A percentile compares a stretch with the other conserved stretches of the same genome.
These are phyloP conservation scores for Pyrenophora teres DNA, from an alignment of 2,329 filamentous ascomycete species.

Conservation along the genomic window DNA sequence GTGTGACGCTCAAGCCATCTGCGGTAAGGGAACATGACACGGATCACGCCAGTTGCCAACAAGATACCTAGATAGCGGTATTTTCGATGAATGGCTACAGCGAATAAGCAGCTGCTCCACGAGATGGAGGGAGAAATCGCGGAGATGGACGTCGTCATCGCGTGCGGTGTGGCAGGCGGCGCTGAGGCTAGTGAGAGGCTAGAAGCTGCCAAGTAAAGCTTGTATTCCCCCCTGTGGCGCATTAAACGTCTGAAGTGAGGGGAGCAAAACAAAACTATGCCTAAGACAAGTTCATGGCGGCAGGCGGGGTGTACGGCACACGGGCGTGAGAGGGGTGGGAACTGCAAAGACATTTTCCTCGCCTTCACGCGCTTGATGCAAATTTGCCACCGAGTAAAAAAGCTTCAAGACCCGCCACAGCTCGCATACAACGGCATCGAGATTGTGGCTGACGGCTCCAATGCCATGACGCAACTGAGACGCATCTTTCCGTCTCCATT, in stretches of 20 bases:
- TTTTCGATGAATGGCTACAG: not conserved
- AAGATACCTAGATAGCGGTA: too few species aligned
- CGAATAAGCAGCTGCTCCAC: constrained; percentile 7
- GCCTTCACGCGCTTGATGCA: not conserved
- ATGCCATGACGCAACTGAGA: constrained; percentile 20
- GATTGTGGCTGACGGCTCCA: constrained; percentile 16
- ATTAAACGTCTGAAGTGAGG: not conserved
- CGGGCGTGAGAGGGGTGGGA: not conserved
- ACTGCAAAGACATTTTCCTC: not conserved
- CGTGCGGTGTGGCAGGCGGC: constrained; percentile 10
- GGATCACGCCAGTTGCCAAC: too few species aligned
- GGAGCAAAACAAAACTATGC: not conserved
- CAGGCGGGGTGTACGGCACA: not conserved
- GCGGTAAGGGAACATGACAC: too few species aligned
- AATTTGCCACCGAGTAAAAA: not conserved
- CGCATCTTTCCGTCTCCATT: constrained; percentile 9
- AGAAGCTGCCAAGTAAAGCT: constrained; percentile 11
- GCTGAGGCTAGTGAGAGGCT: constrained; percentile 1
- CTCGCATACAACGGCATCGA: constrained; percentile 4
- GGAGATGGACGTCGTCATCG: constrained; percentile 15
- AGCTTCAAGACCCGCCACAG: constrained; percentile 1
- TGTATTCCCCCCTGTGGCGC: constrained; percentile 9
- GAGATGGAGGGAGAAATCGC: not conserved
- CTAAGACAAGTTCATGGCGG: not conserved
- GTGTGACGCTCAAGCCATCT: too few species aligned